Base-by-base conservation (phyloP, 306 rosid species). In the Lablab purpureus region DNA sequence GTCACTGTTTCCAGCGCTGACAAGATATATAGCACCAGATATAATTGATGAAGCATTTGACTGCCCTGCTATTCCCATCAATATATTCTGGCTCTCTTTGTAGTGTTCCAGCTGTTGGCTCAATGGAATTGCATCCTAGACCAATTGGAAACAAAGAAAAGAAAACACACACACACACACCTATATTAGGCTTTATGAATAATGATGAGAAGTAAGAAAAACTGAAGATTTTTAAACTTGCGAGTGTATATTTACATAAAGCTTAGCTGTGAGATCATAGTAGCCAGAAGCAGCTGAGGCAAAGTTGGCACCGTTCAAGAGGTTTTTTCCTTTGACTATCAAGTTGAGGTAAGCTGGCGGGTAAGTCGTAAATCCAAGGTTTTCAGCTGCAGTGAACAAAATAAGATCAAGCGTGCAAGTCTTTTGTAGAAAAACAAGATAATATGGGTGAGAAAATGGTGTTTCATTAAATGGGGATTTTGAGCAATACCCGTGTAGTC, bases 261-360 rank as follows among this genome's bases (percentile, higher is more conserved):
- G 54, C 5, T 90, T 80, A 46, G 97, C 87, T 23, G 97, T 88
- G 58, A 78, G 0, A 15, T 80, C 92, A 74, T 68, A 86, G 87
- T 87, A 89, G 10, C 98, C 98, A 65, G 97, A 93, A 78, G 91
- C 80, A 84, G 91, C 97, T 6, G 97, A 93, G 28, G 93, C 98
- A 86, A 93, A 85, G 64, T 86, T 86, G 34, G 81, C 18, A 23
- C 89, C 89, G 52, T 80, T 80, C 63, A 86, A 67, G 47, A 86
- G 83, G 64, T 83, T 86, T 1, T 8, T 51, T 50, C 85, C 87
- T 80, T 86, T 83, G 54, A 7, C 12, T 55, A 73, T 27, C 46
- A 86, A 76, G 85, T 76, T 86, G 65, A 80, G 83, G 50, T 86
- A 86, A 59, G 87, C 83, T 43, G 89, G 89, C 28, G 85, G 89